Evolutionary conservation across 1,139 yeast genomes (phyloP).

Genomic region (Suhomyces panamericanus): DNA sequence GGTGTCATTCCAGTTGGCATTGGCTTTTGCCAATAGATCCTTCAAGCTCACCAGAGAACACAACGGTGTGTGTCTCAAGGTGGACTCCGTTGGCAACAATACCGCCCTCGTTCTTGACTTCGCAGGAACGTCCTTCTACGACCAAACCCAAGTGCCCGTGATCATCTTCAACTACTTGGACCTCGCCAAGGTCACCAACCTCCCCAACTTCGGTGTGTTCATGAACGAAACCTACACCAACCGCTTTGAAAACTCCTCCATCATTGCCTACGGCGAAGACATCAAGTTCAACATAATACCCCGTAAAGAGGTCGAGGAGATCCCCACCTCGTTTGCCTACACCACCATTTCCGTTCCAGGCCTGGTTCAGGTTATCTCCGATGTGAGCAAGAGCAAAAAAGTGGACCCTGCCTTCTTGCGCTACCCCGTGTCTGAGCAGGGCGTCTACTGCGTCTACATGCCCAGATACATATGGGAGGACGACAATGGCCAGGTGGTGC

Average conservation of each 20-base stretch:
- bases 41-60: conserved; percentile 13
- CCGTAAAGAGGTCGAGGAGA: not conserved
- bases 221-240: conserved; percentile 13
- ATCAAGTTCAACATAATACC: conserved; percentile 12
- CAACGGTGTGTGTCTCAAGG: conserved; percentile 16
- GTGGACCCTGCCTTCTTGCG: conserved; percentile 2
- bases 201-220: conserved; percentile 16
- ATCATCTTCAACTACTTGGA: conserved; percentile 18
- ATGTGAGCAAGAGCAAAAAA: not conserved
- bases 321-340: conserved; percentile 8
- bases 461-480: conserved; percentile 14
- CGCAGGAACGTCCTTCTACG: conserved; percentile 2
- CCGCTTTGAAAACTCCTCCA: conserved; percentile 7
- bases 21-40: conserved; percentile 8
- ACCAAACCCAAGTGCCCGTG: conserved; percentile 14
- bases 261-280: conserved; percentile 6
- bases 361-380: not conserved
- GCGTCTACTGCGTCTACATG: conserved; percentile 18
- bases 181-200: conserved; percentile 11
- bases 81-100: conserved; percentile 10
- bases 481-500: conserved; percentile 5
- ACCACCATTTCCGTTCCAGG: conserved; percentile 6
- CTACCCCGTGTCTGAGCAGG: conserved; percentile 10
- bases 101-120: conserved; percentile 13
- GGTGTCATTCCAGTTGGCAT: conserved; percentile 9